Evolutionary conservation across 2,329 filamentous ascomycete genomes (phyloP).

Genomic region (Penicillium glabrum): DNA sequence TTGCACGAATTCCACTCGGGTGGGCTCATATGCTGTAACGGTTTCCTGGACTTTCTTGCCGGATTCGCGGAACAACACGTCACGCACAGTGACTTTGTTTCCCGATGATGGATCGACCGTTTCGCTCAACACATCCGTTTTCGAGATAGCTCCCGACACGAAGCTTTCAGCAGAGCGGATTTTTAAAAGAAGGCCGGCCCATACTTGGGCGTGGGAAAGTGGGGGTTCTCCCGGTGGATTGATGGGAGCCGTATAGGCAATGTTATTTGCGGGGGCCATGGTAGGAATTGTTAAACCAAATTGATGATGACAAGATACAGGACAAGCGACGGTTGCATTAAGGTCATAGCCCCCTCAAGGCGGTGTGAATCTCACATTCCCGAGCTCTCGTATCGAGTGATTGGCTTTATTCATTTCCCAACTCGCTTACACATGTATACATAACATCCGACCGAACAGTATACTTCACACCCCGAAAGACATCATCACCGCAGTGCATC

Average conservation of each 20-base stretch:
- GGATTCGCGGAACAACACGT: conserved; percentile 29
- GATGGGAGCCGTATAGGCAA: conserved; percentile 40
- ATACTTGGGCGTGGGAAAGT: conserved; percentile 37
- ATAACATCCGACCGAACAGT: conserved; percentile 59
- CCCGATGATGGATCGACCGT: conserved; percentile 19
- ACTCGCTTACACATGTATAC: conserved; percentile 35
- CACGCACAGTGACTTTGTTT: conserved; percentile 26
- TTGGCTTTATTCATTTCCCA: not conserved
- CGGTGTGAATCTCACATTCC: not conserved
- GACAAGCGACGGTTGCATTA: not conserved
- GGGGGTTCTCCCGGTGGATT: conserved; percentile 33
- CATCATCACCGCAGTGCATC: conserved; percentile 57
- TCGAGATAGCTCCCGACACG: conserved; percentile 28
- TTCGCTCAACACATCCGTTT: conserved; percentile 29
- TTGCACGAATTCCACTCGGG: conserved; percentile 31
- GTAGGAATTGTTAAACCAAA: not conserved
- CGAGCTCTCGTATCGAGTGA: not conserved
- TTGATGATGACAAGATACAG: not conserved
- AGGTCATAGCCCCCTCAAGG: not conserved
- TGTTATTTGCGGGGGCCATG: conserved; percentile 30
- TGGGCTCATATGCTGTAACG: conserved; percentile 24
- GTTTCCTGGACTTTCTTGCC: conserved; percentile 25
- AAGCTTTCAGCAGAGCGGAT: conserved; percentile 31
- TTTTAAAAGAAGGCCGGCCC: conserved; percentile 34
- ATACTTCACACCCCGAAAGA: conserved; percentile 54